These are phyloP conservation scores for Cordyceps cateniannulata DNA, from an alignment of 2,329 filamentous ascomycete genomes.

Conservation along the genomic window DNA sequence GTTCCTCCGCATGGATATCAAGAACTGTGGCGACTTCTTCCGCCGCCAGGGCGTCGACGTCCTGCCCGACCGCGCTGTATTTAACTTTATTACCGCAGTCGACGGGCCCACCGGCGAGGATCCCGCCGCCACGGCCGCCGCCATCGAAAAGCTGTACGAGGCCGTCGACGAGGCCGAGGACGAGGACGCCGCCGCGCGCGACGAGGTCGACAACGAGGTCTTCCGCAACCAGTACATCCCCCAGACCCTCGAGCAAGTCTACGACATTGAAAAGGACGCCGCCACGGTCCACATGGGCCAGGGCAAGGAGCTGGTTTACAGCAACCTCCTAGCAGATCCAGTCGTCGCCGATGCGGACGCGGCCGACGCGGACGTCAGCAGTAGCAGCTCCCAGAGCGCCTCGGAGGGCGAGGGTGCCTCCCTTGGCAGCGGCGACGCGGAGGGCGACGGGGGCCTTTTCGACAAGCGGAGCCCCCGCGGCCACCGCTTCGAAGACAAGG, in stretches of 20 bases:
- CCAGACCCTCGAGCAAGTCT: conserved; percentile 90
- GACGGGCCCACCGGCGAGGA: conserved; percentile 56
- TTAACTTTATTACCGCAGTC: conserved; percentile 69
- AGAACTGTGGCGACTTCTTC: conserved; percentile 95
- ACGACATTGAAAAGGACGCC: conserved; percentile 88
- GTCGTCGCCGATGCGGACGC: conserved; percentile 38
- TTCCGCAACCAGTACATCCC: conserved; percentile 97
- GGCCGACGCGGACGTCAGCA: conserved; percentile 27
- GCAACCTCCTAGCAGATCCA: conserved; percentile 71
- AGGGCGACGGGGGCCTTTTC: conserved; percentile 51
- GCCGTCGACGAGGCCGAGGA: conserved; percentile 43
- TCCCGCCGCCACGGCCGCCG: conserved; percentile 51
- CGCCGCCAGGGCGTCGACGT: conserved; percentile 75
- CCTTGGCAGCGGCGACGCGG: conserved; percentile 27
- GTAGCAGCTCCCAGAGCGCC: conserved; percentile 17
- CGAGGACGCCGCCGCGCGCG: conserved; percentile 48
- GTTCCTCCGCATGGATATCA: conserved; percentile 96
- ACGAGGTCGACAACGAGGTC: conserved; percentile 80
- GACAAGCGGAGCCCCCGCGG: conserved; percentile 67
- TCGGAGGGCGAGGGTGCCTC: conserved; percentile 36
- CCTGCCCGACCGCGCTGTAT: conserved; percentile 71
- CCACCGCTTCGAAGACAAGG: conserved; percentile 85
- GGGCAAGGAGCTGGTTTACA: conserved; percentile 75
- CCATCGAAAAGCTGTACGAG: conserved; percentile 62
- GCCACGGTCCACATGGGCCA: conserved; percentile 68